phyloP scores from a whole-genome alignment of 805 yeast genomes.

The Candida manassasensis region DNA sequence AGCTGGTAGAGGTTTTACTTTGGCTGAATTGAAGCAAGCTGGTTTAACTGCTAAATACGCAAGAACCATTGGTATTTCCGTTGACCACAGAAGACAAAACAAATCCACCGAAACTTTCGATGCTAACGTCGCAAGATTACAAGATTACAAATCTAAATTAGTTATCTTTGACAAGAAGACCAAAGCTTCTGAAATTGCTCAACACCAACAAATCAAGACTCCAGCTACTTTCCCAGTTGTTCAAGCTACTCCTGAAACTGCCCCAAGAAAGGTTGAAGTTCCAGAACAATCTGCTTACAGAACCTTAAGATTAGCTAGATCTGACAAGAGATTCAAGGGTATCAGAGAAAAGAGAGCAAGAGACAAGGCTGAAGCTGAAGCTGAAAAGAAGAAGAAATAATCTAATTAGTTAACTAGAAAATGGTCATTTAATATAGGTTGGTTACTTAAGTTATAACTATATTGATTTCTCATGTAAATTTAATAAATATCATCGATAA shows the following conservation, averaged over 20 bases:
- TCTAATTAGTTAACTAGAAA: conserved; percentile 11
- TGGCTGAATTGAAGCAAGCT: conserved; percentile 97
- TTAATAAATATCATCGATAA: conserved; percentile 2
- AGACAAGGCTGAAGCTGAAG: conserved; percentile 98
- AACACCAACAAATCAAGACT: conserved; percentile 69
- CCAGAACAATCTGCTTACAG: conserved; percentile 75
- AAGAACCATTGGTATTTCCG: conserved; percentile 97
- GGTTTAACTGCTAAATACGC: conserved; percentile 90
- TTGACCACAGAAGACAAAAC: conserved; percentile 99
- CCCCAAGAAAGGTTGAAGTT: conserved; percentile 85
- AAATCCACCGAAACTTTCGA: conserved; percentile 94
- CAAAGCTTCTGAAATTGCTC: conserved; percentile 59
- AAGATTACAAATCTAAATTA: conserved; percentile 93
- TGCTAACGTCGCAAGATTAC: conserved; percentile 90
- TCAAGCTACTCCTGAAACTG: conserved; percentile 67
- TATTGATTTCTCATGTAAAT: conserved; percentile 2
- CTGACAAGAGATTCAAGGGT: conserved; percentile 92
- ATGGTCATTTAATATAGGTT: conserved; percentile 2
- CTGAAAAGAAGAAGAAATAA: conserved; percentile 95
- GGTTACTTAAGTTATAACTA: conserved; percentile 1
- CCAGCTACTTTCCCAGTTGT: conserved; percentile 88
- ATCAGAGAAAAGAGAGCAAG: conserved; percentile 96
- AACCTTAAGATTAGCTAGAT: conserved; percentile 93
- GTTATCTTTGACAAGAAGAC: conserved; percentile 92
- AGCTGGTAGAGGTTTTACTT: conserved; percentile 99